These are phyloP conservation scores for Jacaranda mimosifolia DNA, from an alignment of 257 asterid genomes.

Conservation along the genomic window DNA sequence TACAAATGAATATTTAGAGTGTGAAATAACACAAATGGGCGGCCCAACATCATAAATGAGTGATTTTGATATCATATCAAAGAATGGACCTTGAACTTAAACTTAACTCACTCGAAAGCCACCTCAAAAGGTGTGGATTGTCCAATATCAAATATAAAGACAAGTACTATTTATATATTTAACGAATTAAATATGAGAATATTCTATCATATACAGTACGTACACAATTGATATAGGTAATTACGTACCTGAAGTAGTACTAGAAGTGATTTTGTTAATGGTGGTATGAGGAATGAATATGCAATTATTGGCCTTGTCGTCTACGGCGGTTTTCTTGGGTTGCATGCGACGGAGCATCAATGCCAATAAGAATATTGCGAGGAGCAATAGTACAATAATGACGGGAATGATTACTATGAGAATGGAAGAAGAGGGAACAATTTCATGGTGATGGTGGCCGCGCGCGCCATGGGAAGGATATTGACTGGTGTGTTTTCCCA, in stretches of 20 bases:
- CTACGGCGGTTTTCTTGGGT: constrained; percentile 32
- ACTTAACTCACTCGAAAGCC: no score
- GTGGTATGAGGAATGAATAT: constrained; percentile 66
- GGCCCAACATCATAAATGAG: no score
- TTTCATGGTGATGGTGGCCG: constrained; percentile 43
- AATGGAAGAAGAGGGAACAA: constrained; percentile 60
- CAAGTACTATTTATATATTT: no score
- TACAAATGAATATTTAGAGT: no score
- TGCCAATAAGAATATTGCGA: constrained; percentile 57
- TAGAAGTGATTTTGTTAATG: constrained; percentile 46
- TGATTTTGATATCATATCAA: no score
- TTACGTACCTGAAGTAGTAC: constrained; percentile 52
- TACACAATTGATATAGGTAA: no score
- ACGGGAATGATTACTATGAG: constrained; percentile 64
- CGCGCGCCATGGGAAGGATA: constrained; percentile 35
- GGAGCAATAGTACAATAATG: constrained; percentile 58
- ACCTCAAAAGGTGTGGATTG: no score
- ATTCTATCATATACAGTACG: no score
- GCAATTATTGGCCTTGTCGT: constrained; percentile 52
- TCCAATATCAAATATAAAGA: no score
- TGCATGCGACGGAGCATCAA: constrained; percentile 69
- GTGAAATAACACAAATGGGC: no score
- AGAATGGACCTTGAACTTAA: no score
- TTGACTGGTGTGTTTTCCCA: constrained; percentile 46
- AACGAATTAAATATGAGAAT: no score